Conservation (phyloP, 2,329 filamentous ascomycete genomes). For the Cercospora beticola region DNA sequence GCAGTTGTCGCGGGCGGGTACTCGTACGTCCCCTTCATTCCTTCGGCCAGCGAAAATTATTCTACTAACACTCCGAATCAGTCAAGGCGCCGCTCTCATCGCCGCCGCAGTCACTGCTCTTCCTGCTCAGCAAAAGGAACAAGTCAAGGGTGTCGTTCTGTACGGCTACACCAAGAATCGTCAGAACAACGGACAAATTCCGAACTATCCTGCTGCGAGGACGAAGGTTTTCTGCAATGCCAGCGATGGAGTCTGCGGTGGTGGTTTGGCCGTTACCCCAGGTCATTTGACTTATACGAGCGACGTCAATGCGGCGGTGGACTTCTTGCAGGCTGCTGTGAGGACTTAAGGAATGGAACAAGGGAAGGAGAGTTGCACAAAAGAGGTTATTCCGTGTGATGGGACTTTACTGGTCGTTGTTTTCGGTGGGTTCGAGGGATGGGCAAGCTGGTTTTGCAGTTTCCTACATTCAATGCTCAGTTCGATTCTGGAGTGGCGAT, state of each 20-base stretch:
- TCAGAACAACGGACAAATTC: conserved; percentile 41
- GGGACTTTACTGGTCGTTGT: background rate
- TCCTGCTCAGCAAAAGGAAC: conserved; percentile 28
- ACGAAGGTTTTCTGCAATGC: conserved; percentile 40
- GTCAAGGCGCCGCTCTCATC: conserved; percentile 44
- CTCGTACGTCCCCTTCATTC: conserved; percentile 14
- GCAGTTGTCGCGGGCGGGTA: conserved; percentile 34
- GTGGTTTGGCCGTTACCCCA: conserved; percentile 37
- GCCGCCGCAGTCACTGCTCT: conserved; percentile 38
- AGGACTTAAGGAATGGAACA: background rate
- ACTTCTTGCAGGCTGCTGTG: conserved; percentile 14
- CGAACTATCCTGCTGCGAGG: conserved; percentile 36
- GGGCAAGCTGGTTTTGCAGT: background rate
- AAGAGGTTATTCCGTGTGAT: background rate
- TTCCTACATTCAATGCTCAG: background rate
- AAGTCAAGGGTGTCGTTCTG: conserved; percentile 42
- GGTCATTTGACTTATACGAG: conserved; percentile 38
- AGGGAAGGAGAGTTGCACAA: background rate
- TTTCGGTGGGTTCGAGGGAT: background rate
- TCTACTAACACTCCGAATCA: conserved; percentile 17
- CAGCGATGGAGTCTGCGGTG: conserved; percentile 39
- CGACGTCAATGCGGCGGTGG: conserved; percentile 19
- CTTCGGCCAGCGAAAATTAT: background rate
- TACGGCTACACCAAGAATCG: conserved; percentile 45
- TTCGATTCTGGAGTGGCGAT: no score